A percentile compares a stretch with the other conserved stretches of the same genome.
phyloP scores from a whole-genome alignment of 768 basidiomycete genomes.

The Tulasnella sp. region DNA sequence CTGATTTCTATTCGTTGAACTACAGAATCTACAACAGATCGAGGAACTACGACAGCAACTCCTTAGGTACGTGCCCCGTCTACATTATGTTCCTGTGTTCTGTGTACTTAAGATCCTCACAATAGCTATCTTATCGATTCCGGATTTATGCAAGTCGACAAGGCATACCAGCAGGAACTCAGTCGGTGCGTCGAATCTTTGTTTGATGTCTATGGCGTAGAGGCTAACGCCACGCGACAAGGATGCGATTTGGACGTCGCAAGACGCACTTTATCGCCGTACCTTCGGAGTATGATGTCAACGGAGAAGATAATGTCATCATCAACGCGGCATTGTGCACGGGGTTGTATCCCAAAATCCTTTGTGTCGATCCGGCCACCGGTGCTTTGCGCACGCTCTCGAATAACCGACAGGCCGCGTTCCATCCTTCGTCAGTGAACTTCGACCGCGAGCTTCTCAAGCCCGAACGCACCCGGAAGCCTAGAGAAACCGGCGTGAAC shows the following conservation, averaged over 20 bases:
- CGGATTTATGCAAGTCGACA: conserved; percentile 62
- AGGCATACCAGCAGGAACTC: conserved; percentile 54
- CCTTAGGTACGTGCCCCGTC: conserved; percentile 40
- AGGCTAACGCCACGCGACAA: conserved; percentile 24
- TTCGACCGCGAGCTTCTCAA: conserved; percentile 40
- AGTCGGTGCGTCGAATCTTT: conserved; percentile 54
- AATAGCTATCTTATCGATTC: conserved; percentile 79
- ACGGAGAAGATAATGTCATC: conserved; percentile 51
- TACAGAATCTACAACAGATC: conserved; percentile 83
- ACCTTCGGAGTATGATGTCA: conserved; percentile 57
- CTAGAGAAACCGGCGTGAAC: conserved; percentile 59
- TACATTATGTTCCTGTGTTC: not conserved
- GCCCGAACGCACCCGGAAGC: conserved; percentile 12
- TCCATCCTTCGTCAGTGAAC: conserved; percentile 91
- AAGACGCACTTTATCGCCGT: conserved; percentile 65
- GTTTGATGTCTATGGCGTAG: conserved; percentile 8
- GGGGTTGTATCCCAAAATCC: conserved; percentile 84
- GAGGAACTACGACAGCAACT: conserved; percentile 92
- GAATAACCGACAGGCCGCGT: conserved; percentile 65
- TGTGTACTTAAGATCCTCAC: conserved; percentile 18
- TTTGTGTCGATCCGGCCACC: conserved; percentile 43
- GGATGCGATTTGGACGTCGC: conserved; percentile 63
- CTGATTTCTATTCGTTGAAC: not conserved
- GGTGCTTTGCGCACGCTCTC: conserved; percentile 66
- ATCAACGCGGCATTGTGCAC: conserved; percentile 74